Evolutionary conservation across 2,329 filamentous ascomycete species (phyloP), one percentile per base, ranked within the genome.

Genomic region (Scedosporium apiospermum): DNA sequence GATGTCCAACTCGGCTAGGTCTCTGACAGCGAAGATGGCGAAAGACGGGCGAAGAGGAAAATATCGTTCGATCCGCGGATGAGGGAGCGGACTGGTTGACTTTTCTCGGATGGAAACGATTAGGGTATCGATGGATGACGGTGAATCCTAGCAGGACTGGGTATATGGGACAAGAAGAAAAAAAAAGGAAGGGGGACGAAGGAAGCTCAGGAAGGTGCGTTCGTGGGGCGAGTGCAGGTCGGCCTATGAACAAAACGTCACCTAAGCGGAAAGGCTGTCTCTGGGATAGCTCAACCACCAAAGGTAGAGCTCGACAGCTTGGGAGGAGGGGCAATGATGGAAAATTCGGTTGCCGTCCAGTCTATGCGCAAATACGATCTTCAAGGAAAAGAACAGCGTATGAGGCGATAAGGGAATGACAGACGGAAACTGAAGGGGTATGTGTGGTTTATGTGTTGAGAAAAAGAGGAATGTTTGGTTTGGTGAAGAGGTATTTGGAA

Each of bases 141-240:
- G 34, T n/a, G 16, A 41, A 9, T 38, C n/a, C 34, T 58, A 12
- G 30, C 4, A 21, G 5, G 16, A 16, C 30, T 58, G n/a, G 30
- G 27, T 58, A 38, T 38, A 12, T 34, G 57, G 57, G 57, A 26
- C 23, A 10, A 26, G n/a, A 34, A 18, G 23, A 26, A 41, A 18
- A 10, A 23, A 14, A 6, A 26, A 27, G 3, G 21, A 30, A 23
- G 14, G 21, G 30, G 18, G 27, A 26, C 16, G 44, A 27, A 57
- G 51, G 38, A 62, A 62, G 49, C 49, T 49, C 14, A 46, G 34
- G 60, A 23, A 51, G 34, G 49, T 34, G 57, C 18, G 60, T n/a
- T 58, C 38, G 60, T 46, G 60, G 60, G 71, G 71, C 72, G 73
- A 68, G 75, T 77, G 75, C 75, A 77, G 74, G 74, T 72, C 75